A percentile compares a stretch with the other conserved stretches of the same genome.
Evolutionary conservation across 495 filamentous ascomycete genomes (phyloP).

Genomic region (Evernia prunastri): DNA sequence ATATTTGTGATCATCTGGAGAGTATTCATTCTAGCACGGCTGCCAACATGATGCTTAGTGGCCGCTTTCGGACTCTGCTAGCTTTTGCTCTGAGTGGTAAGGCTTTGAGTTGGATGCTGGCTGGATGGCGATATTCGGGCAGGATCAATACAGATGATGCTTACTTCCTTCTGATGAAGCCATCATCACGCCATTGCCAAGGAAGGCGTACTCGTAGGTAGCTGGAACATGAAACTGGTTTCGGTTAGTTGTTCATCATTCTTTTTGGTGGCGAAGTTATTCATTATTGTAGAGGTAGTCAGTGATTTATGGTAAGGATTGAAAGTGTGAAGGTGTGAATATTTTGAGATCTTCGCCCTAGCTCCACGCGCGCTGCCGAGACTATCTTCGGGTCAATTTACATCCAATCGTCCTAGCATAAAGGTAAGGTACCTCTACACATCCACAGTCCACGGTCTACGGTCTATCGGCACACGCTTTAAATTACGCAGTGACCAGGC

Average conservation of each 20-base stretch:
- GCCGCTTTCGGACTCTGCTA: too few species aligned
- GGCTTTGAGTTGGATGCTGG: not conserved
- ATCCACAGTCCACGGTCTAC: too few species aligned
- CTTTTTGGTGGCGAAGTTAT: too few species aligned
- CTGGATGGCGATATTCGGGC: not conserved
- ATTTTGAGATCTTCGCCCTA: too few species aligned
- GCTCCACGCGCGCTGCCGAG: not conserved
- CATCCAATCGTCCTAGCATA: not conserved
- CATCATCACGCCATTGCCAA: not conserved
- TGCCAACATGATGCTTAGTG: not conserved
- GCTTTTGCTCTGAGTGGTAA: not conserved
- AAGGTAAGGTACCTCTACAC: not conserved
- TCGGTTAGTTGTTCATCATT: too few species aligned
- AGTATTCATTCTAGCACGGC: not conserved
- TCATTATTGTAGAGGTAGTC: too few species aligned
- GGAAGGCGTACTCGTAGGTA: too few species aligned
- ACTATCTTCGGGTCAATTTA: not conserved
- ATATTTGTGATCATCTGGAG: not conserved
- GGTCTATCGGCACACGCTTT: too few species aligned
- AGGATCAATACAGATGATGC: not conserved
- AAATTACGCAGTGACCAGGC: too few species aligned
- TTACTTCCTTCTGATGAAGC: not conserved
- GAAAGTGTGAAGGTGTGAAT: too few species aligned
- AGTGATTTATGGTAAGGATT: too few species aligned
- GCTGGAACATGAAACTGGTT: too few species aligned